A percentile compares a stretch with the other conserved stretches of the same genome.
phyloP scores from a whole-genome alignment of 805 yeast genomes.

The Torulaspora quercuum region DNA sequence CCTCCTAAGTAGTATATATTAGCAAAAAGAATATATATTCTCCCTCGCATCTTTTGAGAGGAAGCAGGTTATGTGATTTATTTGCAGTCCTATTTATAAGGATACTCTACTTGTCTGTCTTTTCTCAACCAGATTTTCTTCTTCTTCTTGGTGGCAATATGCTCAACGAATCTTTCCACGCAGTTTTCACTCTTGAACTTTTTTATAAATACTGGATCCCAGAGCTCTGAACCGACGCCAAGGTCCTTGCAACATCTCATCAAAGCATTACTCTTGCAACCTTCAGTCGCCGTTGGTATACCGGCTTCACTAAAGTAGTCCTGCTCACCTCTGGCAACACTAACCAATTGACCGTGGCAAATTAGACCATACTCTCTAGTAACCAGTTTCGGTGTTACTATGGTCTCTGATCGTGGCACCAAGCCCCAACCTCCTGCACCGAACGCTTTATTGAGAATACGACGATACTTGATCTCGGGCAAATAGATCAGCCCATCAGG shows the following conservation, averaged over 20 bases:
- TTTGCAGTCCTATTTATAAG: constrained; percentile 51
- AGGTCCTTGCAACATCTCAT: constrained; percentile 98
- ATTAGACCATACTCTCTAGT: constrained; percentile 89
- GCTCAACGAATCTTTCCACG: constrained; percentile 82
- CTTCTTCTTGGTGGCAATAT: constrained; percentile 74
- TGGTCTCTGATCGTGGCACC: constrained; percentile 86
- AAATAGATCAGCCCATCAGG: constrained; percentile 91
- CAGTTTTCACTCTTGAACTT: constrained; percentile 61
- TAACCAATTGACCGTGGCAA: constrained; percentile 82
- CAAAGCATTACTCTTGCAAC: constrained; percentile 92
- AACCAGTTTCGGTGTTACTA: constrained; percentile 66
- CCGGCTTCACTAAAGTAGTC: constrained; percentile 83
- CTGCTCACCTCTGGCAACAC: constrained; percentile 94
- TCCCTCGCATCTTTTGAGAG: too few relatives aligned
- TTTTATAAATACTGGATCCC: constrained; percentile 93
- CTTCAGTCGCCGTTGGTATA: constrained; percentile 93
- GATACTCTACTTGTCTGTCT: constrained; percentile 79
- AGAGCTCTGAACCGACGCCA: constrained; percentile 92
- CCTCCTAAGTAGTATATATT: too few relatives aligned
- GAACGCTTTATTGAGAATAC: constrained; percentile 83
- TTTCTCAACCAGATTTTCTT: constrained; percentile 91
- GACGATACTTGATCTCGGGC: constrained; percentile 93
- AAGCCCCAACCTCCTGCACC: constrained; percentile 99
- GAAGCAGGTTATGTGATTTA: too few relatives aligned
- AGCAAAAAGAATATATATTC: too few relatives aligned